These are phyloP conservation scores for Penicillium sp. DNA, from an alignment of 2,329 filamentous ascomycete genomes.

Conservation along the genomic window DNA sequence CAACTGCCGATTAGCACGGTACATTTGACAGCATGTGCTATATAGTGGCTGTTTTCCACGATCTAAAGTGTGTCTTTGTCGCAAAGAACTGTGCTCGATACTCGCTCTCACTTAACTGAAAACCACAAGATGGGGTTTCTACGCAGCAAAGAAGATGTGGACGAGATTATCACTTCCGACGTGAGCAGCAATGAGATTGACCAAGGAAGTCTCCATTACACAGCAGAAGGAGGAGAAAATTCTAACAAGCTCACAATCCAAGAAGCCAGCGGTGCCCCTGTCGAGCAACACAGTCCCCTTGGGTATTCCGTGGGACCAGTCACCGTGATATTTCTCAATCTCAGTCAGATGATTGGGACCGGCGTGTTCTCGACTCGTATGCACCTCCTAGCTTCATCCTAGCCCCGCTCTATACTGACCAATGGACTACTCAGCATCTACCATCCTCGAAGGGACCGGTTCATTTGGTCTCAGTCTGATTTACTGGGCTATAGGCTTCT, in stretches of 20 bases:
- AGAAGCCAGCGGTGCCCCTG: constrained; percentile 62
- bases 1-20: neutral
- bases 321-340: constrained; percentile 61
- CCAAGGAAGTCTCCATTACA: constrained; percentile 2
- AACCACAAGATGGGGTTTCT: neutral
- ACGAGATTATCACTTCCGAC: neutral
- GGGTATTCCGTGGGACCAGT: constrained; percentile 60
- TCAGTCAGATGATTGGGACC: constrained; percentile 65
- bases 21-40: neutral
- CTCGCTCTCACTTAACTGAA: neutral
- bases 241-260: constrained; percentile 56
- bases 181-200: neutral
- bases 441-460: constrained; percentile 60
- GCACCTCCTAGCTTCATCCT: constrained; percentile 25
- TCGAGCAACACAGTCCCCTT: constrained; percentile 59
- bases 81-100: neutral
- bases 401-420: neutral
- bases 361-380: constrained; percentile 66
- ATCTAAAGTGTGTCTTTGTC: no score
- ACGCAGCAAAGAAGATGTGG: neutral
- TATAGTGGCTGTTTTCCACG: neutral
- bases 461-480: constrained; percentile 64
- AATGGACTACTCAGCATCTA: constrained; percentile 47
- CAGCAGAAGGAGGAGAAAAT: constrained; percentile 38
- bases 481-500: constrained; percentile 64